Percentiles rank a stretch among this genome's conserved stretches.
Evolutionary conservation across 169 alveolate species (phyloP).

Genomic region (Plasmodium yoelii): DNA sequence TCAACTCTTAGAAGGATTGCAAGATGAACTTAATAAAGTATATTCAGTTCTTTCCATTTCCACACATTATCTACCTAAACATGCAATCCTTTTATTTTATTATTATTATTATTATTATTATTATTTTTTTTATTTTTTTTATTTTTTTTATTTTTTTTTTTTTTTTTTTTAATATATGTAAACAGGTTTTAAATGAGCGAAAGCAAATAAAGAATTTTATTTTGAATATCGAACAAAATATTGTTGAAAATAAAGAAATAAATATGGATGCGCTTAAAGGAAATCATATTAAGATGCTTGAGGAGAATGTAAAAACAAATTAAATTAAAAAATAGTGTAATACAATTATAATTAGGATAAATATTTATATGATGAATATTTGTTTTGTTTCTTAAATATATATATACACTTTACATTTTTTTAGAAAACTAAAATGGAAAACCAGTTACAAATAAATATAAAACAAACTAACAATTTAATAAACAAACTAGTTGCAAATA

Average conservation of each 20-base stretch:
- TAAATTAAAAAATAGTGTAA: background rate
- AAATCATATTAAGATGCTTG: conserved; percentile 8
- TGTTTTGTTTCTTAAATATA: background rate
- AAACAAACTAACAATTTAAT: conserved; percentile 26
- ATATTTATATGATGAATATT: background rate
- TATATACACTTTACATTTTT: background rate
- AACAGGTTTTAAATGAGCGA: conserved; percentile 40
- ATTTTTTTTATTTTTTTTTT: too few species aligned
- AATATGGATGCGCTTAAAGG: background rate
- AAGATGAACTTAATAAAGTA: too few species aligned
- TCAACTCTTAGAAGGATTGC: too few species aligned
- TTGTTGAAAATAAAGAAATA: conserved; percentile 33
- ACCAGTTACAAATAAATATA: conserved; percentile 19
- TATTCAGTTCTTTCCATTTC: too few species aligned
- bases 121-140: too few species aligned
- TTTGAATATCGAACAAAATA: conserved; percentile 26
- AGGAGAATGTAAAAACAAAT: conserved; percentile 20
- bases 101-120: too few species aligned
- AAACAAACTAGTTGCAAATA: conserved; percentile 23
- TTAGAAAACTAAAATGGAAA: conserved; percentile 27
- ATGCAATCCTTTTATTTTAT: too few species aligned
- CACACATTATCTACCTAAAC: too few species aligned
- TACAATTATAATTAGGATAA: background rate
- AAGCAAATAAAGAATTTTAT: conserved; percentile 29
- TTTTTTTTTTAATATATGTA: background rate